Evolutionary conservation across 176 grass and related monocot species (phyloP), one percentile per base, ranked within the genome.

Genomic region (Hyparrhenia diplandra): DNA sequence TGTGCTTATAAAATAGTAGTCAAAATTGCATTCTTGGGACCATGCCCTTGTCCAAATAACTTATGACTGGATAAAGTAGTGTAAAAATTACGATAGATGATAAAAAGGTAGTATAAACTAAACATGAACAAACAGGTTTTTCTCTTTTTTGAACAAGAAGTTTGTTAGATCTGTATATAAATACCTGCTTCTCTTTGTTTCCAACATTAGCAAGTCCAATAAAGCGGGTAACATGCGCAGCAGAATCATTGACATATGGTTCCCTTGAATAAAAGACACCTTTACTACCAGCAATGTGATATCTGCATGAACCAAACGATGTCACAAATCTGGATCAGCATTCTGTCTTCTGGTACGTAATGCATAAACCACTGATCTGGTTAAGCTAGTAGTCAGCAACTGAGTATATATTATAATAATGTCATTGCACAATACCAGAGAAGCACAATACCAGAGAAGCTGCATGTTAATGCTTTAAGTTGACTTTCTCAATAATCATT

Each of bases 121-220:
- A n/a, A n/a, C n/a, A 32, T 77, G 73, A 46, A 70, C 51, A n/a
- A n/a, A n/a, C n/a, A n/a, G n/a, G n/a, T n/a, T n/a, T n/a, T n/a
- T n/a, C n/a, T n/a, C n/a, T n/a, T n/a, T n/a, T n/a, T n/a, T n/a
- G n/a, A n/a, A n/a, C n/a, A n/a, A n/a, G 68, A 71, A 47, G 69
- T 71, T 71, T 24, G 16, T 1, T 29, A 47, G 24, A 30, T 43
- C 25, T 29, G 68, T 28, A 43, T 9, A 55, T 37, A 30, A 18
- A 77, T 66, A 98, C 95, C 90, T 98, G 92, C 82, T 95, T 98
- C 59, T 93, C 88, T 95, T 98, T 98, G 73, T 95, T 93, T 52
- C 95, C 95, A 1, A 98, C 92, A 75, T 79, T 88, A 80, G 90
- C 92, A 82, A 98, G 95, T 71, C 95, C 95, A 82, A 98, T 85